These are phyloP conservation scores for Arctostaphylos glauca DNA, from an alignment of 148 eudicot species.

Conservation along the genomic window DNA sequence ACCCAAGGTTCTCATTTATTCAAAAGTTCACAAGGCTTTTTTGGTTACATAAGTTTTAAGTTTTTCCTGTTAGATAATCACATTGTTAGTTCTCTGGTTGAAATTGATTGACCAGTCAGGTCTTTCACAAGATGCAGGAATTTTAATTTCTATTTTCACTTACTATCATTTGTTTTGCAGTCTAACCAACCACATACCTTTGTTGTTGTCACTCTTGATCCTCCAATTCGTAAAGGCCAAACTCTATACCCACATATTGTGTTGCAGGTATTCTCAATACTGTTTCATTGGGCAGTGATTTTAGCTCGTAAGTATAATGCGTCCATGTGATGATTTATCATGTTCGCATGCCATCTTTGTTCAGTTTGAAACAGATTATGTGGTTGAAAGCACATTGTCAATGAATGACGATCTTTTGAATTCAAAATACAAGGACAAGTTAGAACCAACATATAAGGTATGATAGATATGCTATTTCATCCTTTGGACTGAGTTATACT, in stretches of 20 bases:
- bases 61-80: not conserved
- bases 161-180: conserved; percentile 40
- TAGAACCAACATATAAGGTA: conserved; percentile 81
- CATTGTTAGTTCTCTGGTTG: not conserved
- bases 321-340: not conserved
- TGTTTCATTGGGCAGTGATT: not conserved
- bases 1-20: conserved; percentile 65
- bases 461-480: not conserved
- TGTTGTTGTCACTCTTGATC: conserved; percentile 91
- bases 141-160: not conserved
- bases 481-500: not conserved
- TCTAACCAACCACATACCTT: conserved; percentile 96
- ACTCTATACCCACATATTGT: conserved; percentile 97
- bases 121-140: not conserved
- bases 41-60: not conserved
- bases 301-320: not conserved
- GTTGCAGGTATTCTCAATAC: conserved; percentile 64
- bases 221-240: conserved; percentile 97
- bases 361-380: conserved; percentile 93
- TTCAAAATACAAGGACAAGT: conserved; percentile 86
- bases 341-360: conserved; percentile 9
- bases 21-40: not conserved
- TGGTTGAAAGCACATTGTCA: conserved; percentile 63
- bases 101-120: conserved; percentile 8
- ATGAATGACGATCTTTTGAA: conserved; percentile 74